Conservation (phyloP, 805 yeast genomes). For the Candida ficus region DNA sequence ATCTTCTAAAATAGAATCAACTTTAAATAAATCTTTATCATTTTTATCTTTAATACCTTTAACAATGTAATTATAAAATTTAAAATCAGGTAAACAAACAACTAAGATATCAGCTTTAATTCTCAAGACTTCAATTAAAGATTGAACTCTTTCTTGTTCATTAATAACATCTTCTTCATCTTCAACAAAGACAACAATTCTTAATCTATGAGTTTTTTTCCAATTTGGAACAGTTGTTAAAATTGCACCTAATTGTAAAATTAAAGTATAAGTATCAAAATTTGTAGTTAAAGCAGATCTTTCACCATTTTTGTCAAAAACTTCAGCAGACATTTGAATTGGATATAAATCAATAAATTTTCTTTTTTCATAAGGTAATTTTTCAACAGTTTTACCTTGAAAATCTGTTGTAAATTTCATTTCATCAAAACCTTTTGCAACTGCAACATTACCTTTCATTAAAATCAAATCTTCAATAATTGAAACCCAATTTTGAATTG, state of each 20-base stretch:
- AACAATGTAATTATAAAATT: constrained; percentile 69
- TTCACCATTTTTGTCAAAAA: constrained; percentile 58
- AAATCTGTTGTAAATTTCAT: constrained; percentile 53
- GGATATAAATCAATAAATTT: constrained; percentile 87
- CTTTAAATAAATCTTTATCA: constrained; percentile 34
- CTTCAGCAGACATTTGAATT: constrained; percentile 89
- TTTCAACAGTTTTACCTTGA: constrained; percentile 27
- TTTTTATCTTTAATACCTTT: constrained; percentile 71
- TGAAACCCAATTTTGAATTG: constrained; percentile 84
- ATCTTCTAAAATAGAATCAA: constrained; percentile 45
- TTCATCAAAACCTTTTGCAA: constrained; percentile 80
- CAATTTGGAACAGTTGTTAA: constrained; percentile 90
- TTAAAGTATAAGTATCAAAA: constrained; percentile 92
- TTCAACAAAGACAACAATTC: constrained; percentile 92
- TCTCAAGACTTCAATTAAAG: constrained; percentile 68
- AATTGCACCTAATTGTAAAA: constrained; percentile 90
- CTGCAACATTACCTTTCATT: constrained; percentile 87
- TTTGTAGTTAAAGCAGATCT: constrained; percentile 75
- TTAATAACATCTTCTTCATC: constrained; percentile 60
- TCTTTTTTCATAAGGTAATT: constrained; percentile 28
- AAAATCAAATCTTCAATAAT: constrained; percentile 84
- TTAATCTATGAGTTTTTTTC: constrained; percentile 66
- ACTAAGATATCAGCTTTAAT: constrained; percentile 81
- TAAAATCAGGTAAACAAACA: constrained; percentile 53
- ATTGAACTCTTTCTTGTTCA: constrained; percentile 57